These are phyloP conservation scores for Alternaria solani DNA, from an alignment of 2,329 filamentous ascomycete genomes.

Conservation along the genomic window DNA sequence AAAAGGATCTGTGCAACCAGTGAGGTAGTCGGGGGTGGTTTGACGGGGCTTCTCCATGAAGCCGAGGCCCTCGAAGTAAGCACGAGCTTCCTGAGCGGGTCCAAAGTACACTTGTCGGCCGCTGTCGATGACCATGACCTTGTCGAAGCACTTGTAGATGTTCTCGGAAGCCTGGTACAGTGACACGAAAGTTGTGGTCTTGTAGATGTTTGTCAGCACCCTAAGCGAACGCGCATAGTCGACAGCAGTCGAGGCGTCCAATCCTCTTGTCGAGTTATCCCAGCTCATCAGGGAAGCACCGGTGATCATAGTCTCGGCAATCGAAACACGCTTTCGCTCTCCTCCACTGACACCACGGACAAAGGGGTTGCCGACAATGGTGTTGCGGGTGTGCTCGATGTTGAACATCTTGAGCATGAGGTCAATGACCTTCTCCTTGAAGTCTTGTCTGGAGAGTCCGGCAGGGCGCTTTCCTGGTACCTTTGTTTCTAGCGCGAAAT, in stretches of 20 bases:
- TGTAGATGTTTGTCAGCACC: conserved; percentile 81
- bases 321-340: conserved; percentile 81
- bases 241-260: conserved; percentile 59
- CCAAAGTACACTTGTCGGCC: conserved; percentile 81
- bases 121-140: conserved; percentile 81
- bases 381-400: conserved; percentile 86
- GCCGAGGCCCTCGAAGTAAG: conserved; percentile 79
- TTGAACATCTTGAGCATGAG: conserved; percentile 91
- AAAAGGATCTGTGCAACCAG: conserved; percentile 83
- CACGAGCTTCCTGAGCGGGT: conserved; percentile 69
- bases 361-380: conserved; percentile 83
- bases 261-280: conserved; percentile 58
- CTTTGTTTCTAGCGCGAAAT: conserved; percentile 85
- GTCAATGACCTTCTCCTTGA: conserved; percentile 77
- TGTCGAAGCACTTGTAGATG: conserved; percentile 82
- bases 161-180: conserved; percentile 87
- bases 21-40: conserved; percentile 83
- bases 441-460: conserved; percentile 74
- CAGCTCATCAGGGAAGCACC: conserved; percentile 75
- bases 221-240: conserved; percentile 59
- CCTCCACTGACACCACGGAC: conserved; percentile 79
- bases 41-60: conserved; percentile 78
- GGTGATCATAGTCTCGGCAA: conserved; percentile 82
- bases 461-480: conserved; percentile 80
- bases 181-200: conserved; percentile 84